phyloP scores from a whole-genome alignment of 179 eudicot genomes.

The Camellia oleifera region DNA sequence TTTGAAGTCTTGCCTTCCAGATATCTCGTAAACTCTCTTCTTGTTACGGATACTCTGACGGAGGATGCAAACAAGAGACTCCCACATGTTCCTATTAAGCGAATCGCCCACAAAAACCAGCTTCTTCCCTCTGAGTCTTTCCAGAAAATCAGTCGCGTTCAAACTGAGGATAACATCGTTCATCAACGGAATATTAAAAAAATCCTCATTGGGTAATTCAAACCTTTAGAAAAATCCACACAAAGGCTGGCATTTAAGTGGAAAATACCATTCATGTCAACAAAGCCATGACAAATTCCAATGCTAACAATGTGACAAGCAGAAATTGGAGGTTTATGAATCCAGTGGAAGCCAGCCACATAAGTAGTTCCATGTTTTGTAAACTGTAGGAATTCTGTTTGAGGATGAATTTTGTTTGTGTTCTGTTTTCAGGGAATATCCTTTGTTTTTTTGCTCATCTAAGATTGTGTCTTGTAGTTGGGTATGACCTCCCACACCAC shows the following conservation, averaged over 20 bases:
- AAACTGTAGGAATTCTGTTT: background rate
- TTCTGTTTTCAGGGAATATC: background rate
- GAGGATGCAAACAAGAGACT: slow-evolving; percentile 79
- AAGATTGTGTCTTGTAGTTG: background rate
- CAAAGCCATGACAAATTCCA: background rate
- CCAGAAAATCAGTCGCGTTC: slow-evolving; percentile 76
- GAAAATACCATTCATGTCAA: background rate
- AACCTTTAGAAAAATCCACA: background rate
- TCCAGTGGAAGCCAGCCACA: background rate
- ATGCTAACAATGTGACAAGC: background rate
- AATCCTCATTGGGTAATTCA: background rate
- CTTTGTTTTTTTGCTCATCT: background rate
- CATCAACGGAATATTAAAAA: background rate
- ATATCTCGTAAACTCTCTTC: slow-evolving; percentile 56
- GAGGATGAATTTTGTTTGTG: background rate
- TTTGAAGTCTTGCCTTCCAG: slow-evolving; percentile 66
- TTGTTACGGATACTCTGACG: slow-evolving; percentile 51
- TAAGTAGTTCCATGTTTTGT: background rate
- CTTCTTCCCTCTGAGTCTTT: slow-evolving; percentile 68
- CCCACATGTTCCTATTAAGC: slow-evolving; percentile 90
- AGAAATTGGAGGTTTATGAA: background rate
- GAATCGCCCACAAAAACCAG: slow-evolving; percentile 90
- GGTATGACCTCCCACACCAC: background rate
- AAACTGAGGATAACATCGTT: slow-evolving; percentile 35
- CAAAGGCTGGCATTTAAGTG: background rate